Percentiles rank a stretch among this genome's conserved stretches.
Conservation (phyloP, 1,284 basidiomycete genomes). For the Ganoderma boninense region DNA sequence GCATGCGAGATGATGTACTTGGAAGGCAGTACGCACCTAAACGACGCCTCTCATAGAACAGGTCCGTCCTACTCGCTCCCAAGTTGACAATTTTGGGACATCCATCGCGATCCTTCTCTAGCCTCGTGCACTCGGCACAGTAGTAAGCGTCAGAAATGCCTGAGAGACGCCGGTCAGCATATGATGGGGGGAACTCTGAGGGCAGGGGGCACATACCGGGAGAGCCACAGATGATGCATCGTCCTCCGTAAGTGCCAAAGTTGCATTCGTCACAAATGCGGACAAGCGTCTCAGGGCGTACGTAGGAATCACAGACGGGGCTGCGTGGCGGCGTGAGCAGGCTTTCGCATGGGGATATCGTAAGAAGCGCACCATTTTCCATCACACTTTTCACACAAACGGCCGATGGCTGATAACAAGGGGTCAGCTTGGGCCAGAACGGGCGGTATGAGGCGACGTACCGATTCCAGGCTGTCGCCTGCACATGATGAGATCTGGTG, state of each 20-base stretch:
- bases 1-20: neutral
- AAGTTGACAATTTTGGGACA: conserved; percentile 99
- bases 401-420: conserved; percentile 82
- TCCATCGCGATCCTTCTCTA: conserved; percentile 98
- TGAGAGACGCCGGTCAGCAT: conserved; percentile 40
- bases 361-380: conserved; percentile 87
- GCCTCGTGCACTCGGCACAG: conserved; percentile 93
- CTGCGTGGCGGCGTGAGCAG: conserved; percentile 51
- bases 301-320: conserved; percentile 99
- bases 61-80: conserved; percentile 87
- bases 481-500: conserved; percentile 93
- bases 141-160: conserved; percentile 98
- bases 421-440: conserved; percentile 1
- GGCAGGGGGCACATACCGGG: conserved; percentile 68
- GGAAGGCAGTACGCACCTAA: conserved; percentile 58
- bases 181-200: neutral
- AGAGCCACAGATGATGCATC: conserved; percentile 97
- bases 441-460: conserved; percentile 47
- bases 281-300: conserved; percentile 96
- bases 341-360: neutral
- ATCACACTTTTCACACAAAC: conserved; percentile 98
- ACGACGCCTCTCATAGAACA: conserved; percentile 89
- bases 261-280: conserved; percentile 99
- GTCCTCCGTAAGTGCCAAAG: conserved; percentile 96
- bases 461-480: conserved; percentile 95